phyloP scores from a whole-genome alignment of 768 basidiomycete species.

The Tricholoma furcatifolium region DNA sequence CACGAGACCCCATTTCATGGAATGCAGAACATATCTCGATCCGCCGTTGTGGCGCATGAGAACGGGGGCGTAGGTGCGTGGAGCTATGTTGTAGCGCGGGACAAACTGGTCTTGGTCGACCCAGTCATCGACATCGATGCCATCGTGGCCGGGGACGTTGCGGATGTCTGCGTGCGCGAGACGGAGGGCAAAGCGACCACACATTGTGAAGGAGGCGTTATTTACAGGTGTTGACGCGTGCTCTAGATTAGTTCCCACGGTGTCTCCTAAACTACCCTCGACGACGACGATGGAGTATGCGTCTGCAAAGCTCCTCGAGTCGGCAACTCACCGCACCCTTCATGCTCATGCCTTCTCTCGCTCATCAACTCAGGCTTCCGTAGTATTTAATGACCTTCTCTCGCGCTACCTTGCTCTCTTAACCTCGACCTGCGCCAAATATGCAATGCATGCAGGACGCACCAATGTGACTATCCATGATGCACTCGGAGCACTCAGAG shows the following conservation, averaged over 20 bases:
- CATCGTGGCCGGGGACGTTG: conserved; percentile 39
- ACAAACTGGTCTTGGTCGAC: conserved; percentile 56
- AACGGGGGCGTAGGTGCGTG: conserved; percentile 76
- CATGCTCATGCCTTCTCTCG: conserved; percentile 79
- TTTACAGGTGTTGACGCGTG: conserved; percentile 10
- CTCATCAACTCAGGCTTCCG: conserved; percentile 69
- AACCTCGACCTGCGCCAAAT: conserved; percentile 64
- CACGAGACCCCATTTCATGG: conserved; percentile 90
- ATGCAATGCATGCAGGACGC: conserved; percentile 76
- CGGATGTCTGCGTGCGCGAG: conserved; percentile 44
- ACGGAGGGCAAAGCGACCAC: conserved; percentile 61
- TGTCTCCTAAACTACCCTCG: conserved; percentile 14
- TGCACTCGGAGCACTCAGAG: conserved; percentile 64
- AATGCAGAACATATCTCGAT: conserved; percentile 57
- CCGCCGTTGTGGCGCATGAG: conserved; percentile 43
- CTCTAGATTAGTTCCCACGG: conserved; percentile 7
- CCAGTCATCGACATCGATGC: conserved; percentile 55
- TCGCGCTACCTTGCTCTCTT: conserved; percentile 71
- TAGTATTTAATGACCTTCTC: conserved; percentile 72
- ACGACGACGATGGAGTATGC: conserved; percentile 48
- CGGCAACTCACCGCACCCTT: conserved; percentile 64
- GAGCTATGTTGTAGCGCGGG: conserved; percentile 81
- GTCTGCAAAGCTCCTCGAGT: conserved; percentile 62
- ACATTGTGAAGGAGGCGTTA: conserved; percentile 39
- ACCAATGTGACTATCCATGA: conserved; percentile 56